Evolutionary conservation across 2,329 filamentous ascomycete species (phyloP).

Genomic region (Phialophora macrospora): DNA sequence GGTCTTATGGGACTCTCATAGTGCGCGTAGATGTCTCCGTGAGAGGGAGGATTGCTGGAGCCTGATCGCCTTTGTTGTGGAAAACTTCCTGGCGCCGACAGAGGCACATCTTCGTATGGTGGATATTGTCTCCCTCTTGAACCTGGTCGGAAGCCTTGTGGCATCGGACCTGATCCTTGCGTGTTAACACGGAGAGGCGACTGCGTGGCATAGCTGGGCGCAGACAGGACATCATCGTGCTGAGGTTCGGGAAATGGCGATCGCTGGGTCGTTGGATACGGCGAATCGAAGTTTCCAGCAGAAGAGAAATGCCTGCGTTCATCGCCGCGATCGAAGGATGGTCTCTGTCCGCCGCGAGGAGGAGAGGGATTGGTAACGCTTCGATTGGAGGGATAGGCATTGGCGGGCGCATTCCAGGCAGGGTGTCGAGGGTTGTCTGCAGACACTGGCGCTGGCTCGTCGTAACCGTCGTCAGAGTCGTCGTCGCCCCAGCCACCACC

Average conservation of each 20-base stretch:
- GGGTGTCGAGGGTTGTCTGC: constrained; percentile 34
- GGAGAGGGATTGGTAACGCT: constrained; percentile 50
- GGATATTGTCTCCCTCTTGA: constrained; percentile 36
- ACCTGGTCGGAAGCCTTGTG: constrained; percentile 36
- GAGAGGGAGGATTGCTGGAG: constrained; percentile 38
- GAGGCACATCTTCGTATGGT: constrained; percentile 27
- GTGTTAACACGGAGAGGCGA: constrained; percentile 33
- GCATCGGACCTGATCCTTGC: constrained; percentile 20
- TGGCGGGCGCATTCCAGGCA: constrained; percentile 29
- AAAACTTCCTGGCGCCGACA: constrained; percentile 28
- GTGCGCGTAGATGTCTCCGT: constrained; percentile 27
- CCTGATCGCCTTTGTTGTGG: constrained; percentile 27
- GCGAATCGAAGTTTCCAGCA: constrained; percentile 31
- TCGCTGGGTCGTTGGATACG: constrained; percentile 35
- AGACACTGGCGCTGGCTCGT: constrained; percentile 47
- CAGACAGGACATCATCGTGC: constrained; percentile 26
- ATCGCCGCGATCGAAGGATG: constrained; percentile 38
- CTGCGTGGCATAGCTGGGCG: constrained; percentile 24
- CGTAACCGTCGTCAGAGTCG: constrained; percentile 57
- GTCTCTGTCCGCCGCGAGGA: constrained; percentile 26
- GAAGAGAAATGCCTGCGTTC: constrained; percentile 38
- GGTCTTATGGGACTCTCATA: constrained; percentile 36
- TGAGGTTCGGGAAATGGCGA: constrained; percentile 35
- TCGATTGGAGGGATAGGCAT: constrained; percentile 23
- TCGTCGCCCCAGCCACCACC: constrained; percentile 88